These are phyloP conservation scores for Acer saccharum DNA, from an alignment of 345 rosid genomes.

Conservation along the genomic window DNA sequence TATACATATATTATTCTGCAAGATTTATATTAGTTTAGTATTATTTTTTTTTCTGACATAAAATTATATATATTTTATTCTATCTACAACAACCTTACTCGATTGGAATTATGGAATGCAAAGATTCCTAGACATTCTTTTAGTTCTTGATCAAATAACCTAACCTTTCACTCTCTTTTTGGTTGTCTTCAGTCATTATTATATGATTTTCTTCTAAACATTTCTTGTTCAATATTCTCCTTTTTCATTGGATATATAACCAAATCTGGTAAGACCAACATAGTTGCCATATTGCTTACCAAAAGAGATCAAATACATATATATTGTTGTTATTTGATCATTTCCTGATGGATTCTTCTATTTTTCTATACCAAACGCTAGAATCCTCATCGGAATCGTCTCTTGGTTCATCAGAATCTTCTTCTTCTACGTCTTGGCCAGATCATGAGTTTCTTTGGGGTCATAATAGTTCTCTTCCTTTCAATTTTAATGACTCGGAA, in stretches of 20 bases:
- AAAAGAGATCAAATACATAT: not conserved
- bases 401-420: slow-evolving; percentile 38
- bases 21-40: too few species aligned
- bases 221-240: too few species aligned
- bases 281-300: not conserved
- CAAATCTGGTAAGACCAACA: not conserved
- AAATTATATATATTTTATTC: too few species aligned
- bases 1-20: too few species aligned
- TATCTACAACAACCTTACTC: not conserved
- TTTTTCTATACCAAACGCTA: slow-evolving; percentile 19
- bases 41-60: too few species aligned
- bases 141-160: not conserved
- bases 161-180: not conserved
- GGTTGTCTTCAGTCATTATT: too few species aligned
- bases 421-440: slow-evolving; percentile 31
- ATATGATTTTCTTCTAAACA: too few species aligned
- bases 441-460: slow-evolving; percentile 26
- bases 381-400: slow-evolving; percentile 34
- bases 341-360: slow-evolving; percentile 28
- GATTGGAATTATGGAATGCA: too few species aligned
- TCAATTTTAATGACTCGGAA: slow-evolving; percentile 40
- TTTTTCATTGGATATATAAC: not conserved
- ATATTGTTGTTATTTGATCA: not conserved
- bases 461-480: slow-evolving; percentile 31
- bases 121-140: not conserved